phyloP scores from a whole-genome alignment of 352 stramenopile genomes.

The Globisporangium barbulae region DNA sequence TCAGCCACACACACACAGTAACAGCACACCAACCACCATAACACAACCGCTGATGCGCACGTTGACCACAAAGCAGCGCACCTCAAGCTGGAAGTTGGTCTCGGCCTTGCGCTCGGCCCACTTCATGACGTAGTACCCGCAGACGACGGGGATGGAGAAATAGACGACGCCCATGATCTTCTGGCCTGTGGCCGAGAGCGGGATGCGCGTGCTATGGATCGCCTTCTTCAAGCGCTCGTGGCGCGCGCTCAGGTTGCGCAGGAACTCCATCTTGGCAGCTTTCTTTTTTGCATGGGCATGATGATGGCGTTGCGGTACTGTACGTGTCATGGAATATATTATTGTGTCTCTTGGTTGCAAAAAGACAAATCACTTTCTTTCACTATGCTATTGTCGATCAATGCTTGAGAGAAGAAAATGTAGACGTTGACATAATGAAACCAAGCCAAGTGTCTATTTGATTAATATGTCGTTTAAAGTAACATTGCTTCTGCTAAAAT shows the following conservation, averaged over 20 bases:
- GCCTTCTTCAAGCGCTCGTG: conserved; percentile 90
- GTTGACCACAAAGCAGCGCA: conserved; percentile 8
- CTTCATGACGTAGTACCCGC: conserved; percentile 92
- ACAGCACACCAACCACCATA: not conserved
- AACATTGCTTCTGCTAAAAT: too few relatives aligned
- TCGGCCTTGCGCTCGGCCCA: conserved; percentile 76
- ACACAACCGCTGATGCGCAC: not conserved
- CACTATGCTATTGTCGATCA: not conserved
- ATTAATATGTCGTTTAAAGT: not conserved
- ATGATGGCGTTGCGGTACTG: not conserved
- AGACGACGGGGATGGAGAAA: conserved; percentile 85
- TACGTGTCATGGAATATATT: not conserved
- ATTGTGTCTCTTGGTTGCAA: not conserved
- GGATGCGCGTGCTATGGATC: conserved; percentile 90
- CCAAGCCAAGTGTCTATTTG: not conserved
- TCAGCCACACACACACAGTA: not conserved
- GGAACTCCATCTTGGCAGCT: conserved; percentile 56
- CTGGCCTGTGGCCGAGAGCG: conserved; percentile 85
- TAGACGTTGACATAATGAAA: not conserved
- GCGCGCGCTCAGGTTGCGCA: conserved; percentile 63
- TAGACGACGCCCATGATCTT: conserved; percentile 88
- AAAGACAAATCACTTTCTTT: not conserved
- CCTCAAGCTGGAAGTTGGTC: conserved; percentile 73
- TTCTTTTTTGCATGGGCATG: not conserved
- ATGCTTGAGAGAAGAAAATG: too few relatives aligned